Evolutionary conservation across 2,329 filamentous ascomycete genomes (phyloP).

Genomic region (Sporothrix variecibatus): DNA sequence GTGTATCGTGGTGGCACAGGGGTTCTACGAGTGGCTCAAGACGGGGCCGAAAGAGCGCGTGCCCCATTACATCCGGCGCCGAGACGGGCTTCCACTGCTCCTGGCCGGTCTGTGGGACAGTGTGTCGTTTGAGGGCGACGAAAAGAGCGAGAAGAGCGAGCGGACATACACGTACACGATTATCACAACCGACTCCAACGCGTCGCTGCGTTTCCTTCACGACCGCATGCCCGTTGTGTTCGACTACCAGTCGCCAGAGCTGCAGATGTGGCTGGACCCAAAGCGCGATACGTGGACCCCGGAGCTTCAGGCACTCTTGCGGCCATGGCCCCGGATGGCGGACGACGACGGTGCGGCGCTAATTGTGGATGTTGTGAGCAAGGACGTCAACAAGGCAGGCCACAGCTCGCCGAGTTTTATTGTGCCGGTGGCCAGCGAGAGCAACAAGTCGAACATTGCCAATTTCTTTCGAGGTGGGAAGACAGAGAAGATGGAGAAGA

Average conservation of each 20-base stretch:
- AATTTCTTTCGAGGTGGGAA: conserved; percentile 78
- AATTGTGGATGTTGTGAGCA: conserved; percentile 73
- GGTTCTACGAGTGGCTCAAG: conserved; percentile 96
- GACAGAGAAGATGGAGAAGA: conserved; percentile 11
- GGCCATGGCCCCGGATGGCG: conserved; percentile 48
- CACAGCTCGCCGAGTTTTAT: conserved; percentile 86
- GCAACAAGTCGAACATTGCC: conserved; percentile 90
- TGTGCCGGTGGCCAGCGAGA: conserved; percentile 76
- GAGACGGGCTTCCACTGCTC: conserved; percentile 81
- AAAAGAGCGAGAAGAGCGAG: conserved; percentile 54
- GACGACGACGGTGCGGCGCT: conserved; percentile 56
- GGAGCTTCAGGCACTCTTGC: conserved; percentile 77
- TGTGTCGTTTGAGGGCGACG: conserved; percentile 44
- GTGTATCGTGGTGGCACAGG: conserved; percentile 84
- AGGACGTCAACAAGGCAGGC: conserved; percentile 91
- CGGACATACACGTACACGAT: conserved; percentile 85
- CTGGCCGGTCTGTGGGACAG: conserved; percentile 93
- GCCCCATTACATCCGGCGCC: conserved; percentile 80
- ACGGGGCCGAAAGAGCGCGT: conserved; percentile 74
- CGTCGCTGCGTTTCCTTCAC: conserved; percentile 82
- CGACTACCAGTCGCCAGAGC: conserved; percentile 69
- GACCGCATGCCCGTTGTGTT: conserved; percentile 95
- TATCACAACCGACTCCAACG: conserved; percentile 86
- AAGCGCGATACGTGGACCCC: conserved; percentile 69
- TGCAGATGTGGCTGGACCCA: conserved; percentile 80